Evolutionary conservation across 169 alveolate genomes (phyloP), one percentile per base, ranked within the genome.

Genomic region (Eimeria falciformis): DNA sequence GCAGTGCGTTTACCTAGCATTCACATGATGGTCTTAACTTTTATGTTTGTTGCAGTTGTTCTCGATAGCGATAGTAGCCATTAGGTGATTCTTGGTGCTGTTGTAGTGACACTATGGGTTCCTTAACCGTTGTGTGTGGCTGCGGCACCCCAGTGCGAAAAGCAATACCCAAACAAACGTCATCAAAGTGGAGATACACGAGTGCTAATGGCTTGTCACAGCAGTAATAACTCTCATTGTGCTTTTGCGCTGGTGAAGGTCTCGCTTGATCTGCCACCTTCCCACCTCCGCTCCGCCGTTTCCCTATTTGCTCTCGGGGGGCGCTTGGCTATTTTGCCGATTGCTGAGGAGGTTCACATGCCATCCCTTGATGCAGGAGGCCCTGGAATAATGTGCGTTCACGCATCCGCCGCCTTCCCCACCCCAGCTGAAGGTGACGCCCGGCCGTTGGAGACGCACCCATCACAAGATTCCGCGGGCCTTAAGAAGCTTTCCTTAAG

Each of bases 401-500:
- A 79, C 6, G 88, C 88, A 14, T 79, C 88, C 27, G 68, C 73
- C 23, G 88, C 75, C 46, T 79, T 79, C n/a, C 88, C 88, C 47
- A n/a, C 85, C n/a, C 29, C 46, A 23, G 62, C 65, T 45, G 85
- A 43, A 1, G 43, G 85, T 45, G n/a, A n/a, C n/a, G n/a, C n/a
- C n/a, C n/a, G n/a, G n/a, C n/a, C n/a, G n/a, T n/a, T n/a, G n/a
- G n/a, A n/a, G n/a, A n/a, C n/a, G n/a, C n/a, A n/a, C 56, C 82
- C 33, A 3, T 55, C 55, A 71, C 33, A 12, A 0, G 9, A 45
- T 45, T n/a, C n/a, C n/a, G n/a, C n/a, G n/a, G n/a, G n/a, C n/a
- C n/a, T n/a, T n/a, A n/a, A 27, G 6, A 46, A 40, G 66, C 27
- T n/a, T 11, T 46, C 85, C 12, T n/a, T 0, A 21, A 12, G n/a